A percentile compares a stretch with the other conserved stretches of the same genome.
Conservation (phyloP, 495 filamentous ascomycete species). For the Letharia lupina region DNA sequence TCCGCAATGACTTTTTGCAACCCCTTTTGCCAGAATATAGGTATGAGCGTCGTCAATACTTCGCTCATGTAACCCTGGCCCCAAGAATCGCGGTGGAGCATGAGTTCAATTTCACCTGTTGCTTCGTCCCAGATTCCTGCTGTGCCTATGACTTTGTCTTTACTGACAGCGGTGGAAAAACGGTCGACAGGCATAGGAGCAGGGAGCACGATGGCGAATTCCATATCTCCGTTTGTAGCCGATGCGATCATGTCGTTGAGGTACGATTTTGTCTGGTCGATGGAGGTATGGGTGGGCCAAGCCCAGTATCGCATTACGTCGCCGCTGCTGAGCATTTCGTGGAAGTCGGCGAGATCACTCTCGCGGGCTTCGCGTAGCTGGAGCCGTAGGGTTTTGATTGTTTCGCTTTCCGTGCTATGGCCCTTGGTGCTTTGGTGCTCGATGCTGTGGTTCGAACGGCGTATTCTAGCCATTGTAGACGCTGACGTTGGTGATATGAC, state of each 20-base stretch:
- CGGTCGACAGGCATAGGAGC: neutral
- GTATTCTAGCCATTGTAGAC: neutral
- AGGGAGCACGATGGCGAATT: slow-evolving; percentile 18
- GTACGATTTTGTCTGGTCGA: slow-evolving; percentile 45
- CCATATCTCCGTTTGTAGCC: slow-evolving; percentile 46
- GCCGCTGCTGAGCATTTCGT: slow-evolving; percentile 11
- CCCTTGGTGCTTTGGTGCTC: neutral
- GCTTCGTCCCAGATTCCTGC: slow-evolving; percentile 15
- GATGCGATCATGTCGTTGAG: slow-evolving; percentile 74
- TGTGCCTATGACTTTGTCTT: slow-evolving; percentile 17
- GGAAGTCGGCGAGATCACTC: slow-evolving; percentile 16
- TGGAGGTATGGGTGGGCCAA: slow-evolving; percentile 11
- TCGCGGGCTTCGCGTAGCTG: slow-evolving; percentile 10
- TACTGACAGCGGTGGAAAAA: neutral
- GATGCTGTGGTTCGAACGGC: neutral
- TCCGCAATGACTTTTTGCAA: slow-evolving; percentile 18
- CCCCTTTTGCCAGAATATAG: slow-evolving; percentile 18
- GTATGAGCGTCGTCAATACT: slow-evolving; percentile 9
- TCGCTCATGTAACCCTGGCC: slow-evolving; percentile 18
- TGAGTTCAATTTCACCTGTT: slow-evolving; percentile 16
- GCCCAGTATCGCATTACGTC: slow-evolving; percentile 23
- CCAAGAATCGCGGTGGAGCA: slow-evolving; percentile 19
- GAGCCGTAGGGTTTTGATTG: slow-evolving; percentile 1
- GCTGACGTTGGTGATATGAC: neutral
- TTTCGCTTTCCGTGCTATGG: neutral